Evolutionary conservation across 768 basidiomycete genomes (phyloP).

Genomic region (Crassisporium funariophilum): DNA sequence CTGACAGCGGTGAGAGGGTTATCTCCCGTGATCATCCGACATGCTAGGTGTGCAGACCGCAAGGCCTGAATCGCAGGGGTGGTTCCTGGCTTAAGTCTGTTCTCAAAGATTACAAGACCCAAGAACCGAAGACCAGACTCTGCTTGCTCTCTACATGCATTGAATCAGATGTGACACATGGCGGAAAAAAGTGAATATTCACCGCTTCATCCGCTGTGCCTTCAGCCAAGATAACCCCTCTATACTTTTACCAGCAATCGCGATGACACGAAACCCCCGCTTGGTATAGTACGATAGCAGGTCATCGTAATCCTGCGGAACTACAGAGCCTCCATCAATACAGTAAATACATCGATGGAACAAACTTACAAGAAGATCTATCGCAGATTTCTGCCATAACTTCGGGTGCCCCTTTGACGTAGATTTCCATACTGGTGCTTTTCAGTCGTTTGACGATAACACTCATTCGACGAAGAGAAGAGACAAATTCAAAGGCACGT

Average conservation of each 20-base stretch:
- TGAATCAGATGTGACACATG: conserved; percentile 5
- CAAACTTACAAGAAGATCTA: conserved; percentile 77
- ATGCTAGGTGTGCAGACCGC: conserved; percentile 87
- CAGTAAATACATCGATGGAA: background rate
- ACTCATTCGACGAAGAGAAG: conserved; percentile 91
- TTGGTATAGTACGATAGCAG: conserved; percentile 95
- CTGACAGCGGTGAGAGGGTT: conserved; percentile 96
- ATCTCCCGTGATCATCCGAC: conserved; percentile 98
- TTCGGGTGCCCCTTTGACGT: conserved; percentile 99
- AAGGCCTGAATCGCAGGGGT: conserved; percentile 87
- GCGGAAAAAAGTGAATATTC: conserved; percentile 16
- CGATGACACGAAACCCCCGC: conserved; percentile 96
- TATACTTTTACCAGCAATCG: conserved; percentile 94
- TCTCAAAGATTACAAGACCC: conserved; percentile 96
- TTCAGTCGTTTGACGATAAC: conserved; percentile 96
- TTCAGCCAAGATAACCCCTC: conserved; percentile 95
- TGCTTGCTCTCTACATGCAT: conserved; percentile 79
- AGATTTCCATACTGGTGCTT: conserved; percentile 94
- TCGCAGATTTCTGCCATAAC: conserved; percentile 97
- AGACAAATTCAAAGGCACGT: conserved; percentile 95
- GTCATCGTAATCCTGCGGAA: conserved; percentile 96
- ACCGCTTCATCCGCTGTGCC: conserved; percentile 96
- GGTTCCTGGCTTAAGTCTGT: conserved; percentile 93
- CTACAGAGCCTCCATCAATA: conserved; percentile 40
- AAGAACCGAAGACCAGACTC: conserved; percentile 90